These are phyloP conservation scores for Deuterostichococcus epilithicus DNA, from an alignment of 139 green algal genomes.

Conservation along the genomic window DNA sequence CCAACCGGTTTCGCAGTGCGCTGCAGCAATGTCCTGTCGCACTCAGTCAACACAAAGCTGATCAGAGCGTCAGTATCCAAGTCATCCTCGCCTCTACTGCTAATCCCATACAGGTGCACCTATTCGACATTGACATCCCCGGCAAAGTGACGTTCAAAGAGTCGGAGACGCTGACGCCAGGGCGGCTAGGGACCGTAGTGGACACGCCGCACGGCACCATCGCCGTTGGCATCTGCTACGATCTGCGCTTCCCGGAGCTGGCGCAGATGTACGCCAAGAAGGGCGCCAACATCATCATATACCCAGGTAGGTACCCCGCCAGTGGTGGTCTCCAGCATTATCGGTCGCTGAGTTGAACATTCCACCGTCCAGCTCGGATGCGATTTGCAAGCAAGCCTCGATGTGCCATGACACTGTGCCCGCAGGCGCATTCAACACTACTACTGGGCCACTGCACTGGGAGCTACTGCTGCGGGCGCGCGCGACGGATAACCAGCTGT, in stretches of 20 bases:
- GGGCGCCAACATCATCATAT: conserved; percentile 85
- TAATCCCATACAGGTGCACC: conserved; percentile 66
- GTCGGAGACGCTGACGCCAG: conserved; percentile 79
- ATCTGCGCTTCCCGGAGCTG: conserved; percentile 93
- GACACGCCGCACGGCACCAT: conserved; percentile 81
- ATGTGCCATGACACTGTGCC: background rate
- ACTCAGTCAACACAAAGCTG: too few relatives aligned
- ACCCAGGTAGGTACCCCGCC: conserved; percentile 60
- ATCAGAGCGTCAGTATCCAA: too few relatives aligned
- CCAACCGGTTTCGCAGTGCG: too few relatives aligned
- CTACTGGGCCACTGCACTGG: conserved; percentile 92
- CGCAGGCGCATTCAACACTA: conserved; percentile 88
- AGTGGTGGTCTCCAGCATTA: too few relatives aligned
- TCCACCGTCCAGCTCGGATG: background rate
- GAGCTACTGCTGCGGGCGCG: conserved; percentile 85
- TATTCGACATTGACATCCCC: conserved; percentile 99
- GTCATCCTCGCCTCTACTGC: background rate
- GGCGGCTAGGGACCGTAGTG: conserved; percentile 69
- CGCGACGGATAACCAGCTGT: conserved; percentile 94
- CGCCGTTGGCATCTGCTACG: conserved; percentile 96
- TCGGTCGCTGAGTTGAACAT: background rate
- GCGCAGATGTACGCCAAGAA: conserved; percentile 75
- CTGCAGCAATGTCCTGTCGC: too few relatives aligned
- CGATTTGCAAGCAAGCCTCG: background rate
- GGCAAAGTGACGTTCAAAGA: conserved; percentile 97